Evolutionary conservation across 345 rosid species (phyloP).

Genomic region (Eucalyptus urophylla): DNA sequence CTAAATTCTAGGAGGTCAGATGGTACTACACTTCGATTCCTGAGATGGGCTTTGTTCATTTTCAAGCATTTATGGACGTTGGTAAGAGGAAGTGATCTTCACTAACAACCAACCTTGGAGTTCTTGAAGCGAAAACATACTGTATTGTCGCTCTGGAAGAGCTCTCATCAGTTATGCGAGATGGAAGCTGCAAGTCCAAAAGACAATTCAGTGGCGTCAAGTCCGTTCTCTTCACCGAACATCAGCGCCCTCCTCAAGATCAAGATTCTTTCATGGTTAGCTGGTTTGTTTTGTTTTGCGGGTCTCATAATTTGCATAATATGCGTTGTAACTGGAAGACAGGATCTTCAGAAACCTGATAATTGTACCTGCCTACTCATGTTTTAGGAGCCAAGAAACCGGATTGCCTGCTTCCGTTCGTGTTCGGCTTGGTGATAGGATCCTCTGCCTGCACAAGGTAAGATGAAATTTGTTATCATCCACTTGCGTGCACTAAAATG

Average conservation of each 20-base stretch:
- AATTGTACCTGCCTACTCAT: not conserved
- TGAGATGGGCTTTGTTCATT: constrained; percentile 1
- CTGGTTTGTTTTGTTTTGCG: not conserved
- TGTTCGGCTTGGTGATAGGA: constrained; percentile 30
- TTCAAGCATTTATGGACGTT: constrained; percentile 8
- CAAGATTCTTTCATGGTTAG: constrained; percentile 41
- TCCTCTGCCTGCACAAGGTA: constrained; percentile 57
- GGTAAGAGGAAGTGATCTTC: not conserved
- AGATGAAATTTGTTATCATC: not conserved
- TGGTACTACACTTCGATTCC: not conserved
- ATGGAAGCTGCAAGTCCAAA: constrained; percentile 43
- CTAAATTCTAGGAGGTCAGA: constrained; percentile 4
- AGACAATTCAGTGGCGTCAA: constrained; percentile 35
- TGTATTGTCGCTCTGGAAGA: not conserved
- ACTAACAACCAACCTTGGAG: not conserved
- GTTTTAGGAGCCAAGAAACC: constrained; percentile 48
- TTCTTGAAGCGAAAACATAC: not conserved
- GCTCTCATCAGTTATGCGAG: not conserved
- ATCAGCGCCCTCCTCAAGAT: constrained; percentile 36
- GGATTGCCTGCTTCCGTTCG: constrained; percentile 41
- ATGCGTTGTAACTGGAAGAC: not conserved
- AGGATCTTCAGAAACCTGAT: not conserved
- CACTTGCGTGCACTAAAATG: not conserved
- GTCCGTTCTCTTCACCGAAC: constrained; percentile 50
- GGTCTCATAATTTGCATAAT: not conserved